Base-by-base conservation (phyloP, 1,284 basidiomycete genomes). In the Rhodotorula sp. region DNA sequence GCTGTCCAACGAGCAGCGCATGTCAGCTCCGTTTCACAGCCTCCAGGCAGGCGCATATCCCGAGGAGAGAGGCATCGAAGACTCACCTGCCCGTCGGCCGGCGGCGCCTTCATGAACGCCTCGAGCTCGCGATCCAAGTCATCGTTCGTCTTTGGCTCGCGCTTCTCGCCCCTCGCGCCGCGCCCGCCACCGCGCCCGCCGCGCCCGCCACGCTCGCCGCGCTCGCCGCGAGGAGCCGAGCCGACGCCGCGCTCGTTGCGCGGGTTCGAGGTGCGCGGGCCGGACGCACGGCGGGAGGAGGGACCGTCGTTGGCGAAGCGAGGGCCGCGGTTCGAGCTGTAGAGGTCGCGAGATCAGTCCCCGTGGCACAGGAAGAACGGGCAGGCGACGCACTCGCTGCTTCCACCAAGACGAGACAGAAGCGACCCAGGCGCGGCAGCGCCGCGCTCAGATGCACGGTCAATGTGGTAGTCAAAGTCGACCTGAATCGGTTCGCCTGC, bases 41-140 rank as follows among this genome's bases (percentile, higher is more conserved):
- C 23, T 41, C 42, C 45, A 10, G 4, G 17, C 13, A 17, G 23
- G 7, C 21, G 55, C 7, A 19, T 12, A 45, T 25, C 53, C 7
- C 50, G 19, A 1, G 19, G 21, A 3, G 17, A 48, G 7, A 23
- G 16, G 14, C 9, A 23, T 16, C 23, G 25, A 27, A 7, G 25
- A 55, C 61, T 48, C n/a, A 63, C 57, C 42, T 66, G 34, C 34
- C 34, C 34, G 34, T 34, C 64, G 21, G 56, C 45, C 16, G 60
- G 50, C 8, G 70, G 74, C 1, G 58, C 61, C 58, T 64, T 68
- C 92, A 96, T 93, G 82, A 95, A 97, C 2, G 89, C 88, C 77
- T 97, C 94, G 73, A 97, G 82, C 83, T 97, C 93, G 79, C 88
- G 89, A 82, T 97, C 95, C 67, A 97, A 83, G 76, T 97, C 92